Conservation (phyloP, 148 eudicot genomes). For the Cornus kousa region DNA sequence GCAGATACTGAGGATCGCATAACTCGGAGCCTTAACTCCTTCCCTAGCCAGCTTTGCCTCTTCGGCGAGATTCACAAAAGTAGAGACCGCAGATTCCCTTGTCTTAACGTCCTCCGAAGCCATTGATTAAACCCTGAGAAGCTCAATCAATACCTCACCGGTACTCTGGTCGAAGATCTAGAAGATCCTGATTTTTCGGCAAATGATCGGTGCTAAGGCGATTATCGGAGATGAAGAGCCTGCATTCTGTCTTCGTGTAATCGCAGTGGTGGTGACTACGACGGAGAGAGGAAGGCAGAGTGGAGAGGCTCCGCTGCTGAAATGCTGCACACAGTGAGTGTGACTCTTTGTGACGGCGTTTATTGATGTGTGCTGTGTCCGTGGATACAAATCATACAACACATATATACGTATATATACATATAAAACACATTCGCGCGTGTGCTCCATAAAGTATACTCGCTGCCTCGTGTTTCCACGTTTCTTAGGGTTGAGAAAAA, state of each 20-base stretch:
- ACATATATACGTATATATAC: too few species aligned
- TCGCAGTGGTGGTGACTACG: neutral
- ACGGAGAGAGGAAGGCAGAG: too few species aligned
- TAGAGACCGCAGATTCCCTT: conserved; percentile 53
- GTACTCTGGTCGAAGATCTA: neutral
- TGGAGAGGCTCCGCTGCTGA: too few species aligned
- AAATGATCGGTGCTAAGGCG: neutral
- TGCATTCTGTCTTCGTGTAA: neutral
- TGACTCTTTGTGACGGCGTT: too few species aligned
- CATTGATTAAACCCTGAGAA: conserved; percentile 26
- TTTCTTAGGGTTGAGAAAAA: too few species aligned
- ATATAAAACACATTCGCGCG: too few species aligned
- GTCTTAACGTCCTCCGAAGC: conserved; percentile 71
- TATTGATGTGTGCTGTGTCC: too few species aligned
- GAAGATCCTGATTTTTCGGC: neutral
- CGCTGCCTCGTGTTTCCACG: too few species aligned
- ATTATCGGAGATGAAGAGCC: neutral
- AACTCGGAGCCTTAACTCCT: conserved; percentile 54
- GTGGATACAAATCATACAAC: too few species aligned
- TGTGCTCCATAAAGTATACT: too few species aligned
- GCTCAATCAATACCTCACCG: conserved; percentile 2
- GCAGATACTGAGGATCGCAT: conserved; percentile 50
- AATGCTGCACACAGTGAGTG: too few species aligned
- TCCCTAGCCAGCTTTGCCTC: conserved; percentile 72
- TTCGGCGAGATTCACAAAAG: conserved; percentile 62